These are phyloP conservation scores for Cryptococcus amylolentus DNA, from an alignment of 1,284 basidiomycete species.

Conservation along the genomic window DNA sequence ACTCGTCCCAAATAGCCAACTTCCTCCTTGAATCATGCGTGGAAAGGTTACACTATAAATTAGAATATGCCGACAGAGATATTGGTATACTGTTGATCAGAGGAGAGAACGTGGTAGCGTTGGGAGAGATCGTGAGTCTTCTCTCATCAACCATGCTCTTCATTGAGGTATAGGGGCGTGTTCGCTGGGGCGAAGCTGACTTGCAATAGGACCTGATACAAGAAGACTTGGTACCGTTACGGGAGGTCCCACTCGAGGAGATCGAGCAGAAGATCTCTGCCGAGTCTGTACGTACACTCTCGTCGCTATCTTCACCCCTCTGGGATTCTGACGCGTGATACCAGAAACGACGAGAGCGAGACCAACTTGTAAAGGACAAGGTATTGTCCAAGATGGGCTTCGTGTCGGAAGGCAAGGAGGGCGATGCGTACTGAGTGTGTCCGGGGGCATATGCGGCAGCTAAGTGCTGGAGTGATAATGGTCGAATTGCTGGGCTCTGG, in stretches of 20 bases:
- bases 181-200: not conserved
- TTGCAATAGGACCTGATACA: slow-evolving; percentile 75
- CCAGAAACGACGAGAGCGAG: slow-evolving; percentile 43
- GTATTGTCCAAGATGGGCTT: slow-evolving; percentile 46
- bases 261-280: slow-evolving; percentile 69
- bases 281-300: slow-evolving; percentile 51
- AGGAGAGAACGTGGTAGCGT: slow-evolving; percentile 95
- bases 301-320: not conserved
- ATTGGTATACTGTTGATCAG: slow-evolving; percentile 77
- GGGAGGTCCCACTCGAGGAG: slow-evolving; percentile 65
- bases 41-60: slow-evolving; percentile 46
- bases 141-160: too few species aligned
- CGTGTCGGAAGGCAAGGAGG: slow-evolving; percentile 47
- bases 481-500: not conserved
- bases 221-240: slow-evolving; percentile 81
- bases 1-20: slow-evolving; percentile 63
- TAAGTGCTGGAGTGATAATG: not conserved
- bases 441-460: not conserved
- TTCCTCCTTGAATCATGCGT: slow-evolving; percentile 86
- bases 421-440: slow-evolving; percentile 45
- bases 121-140: slow-evolving; percentile 88
- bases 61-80: slow-evolving; percentile 45
- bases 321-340: slow-evolving; percentile 1
- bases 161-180: not conserved
- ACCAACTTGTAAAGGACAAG: slow-evolving; percentile 41